phyloP scores from a whole-genome alignment of 805 yeast species.

The Cyberlindnera bimundalis region DNA sequence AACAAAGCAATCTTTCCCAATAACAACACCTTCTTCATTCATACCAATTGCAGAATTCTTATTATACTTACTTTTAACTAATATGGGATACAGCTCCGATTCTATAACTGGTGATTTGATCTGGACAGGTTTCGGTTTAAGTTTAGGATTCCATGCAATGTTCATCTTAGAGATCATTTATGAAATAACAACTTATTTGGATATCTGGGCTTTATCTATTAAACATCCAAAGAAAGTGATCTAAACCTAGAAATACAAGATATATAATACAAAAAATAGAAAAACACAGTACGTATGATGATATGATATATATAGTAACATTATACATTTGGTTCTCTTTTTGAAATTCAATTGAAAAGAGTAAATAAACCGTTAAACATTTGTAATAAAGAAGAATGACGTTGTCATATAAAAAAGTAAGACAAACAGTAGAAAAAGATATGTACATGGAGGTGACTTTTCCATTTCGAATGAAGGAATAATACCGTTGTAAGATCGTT shows the following conservation, averaged over 20 bases:
- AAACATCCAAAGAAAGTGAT: constrained; percentile 68
- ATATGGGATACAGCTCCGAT: constrained; percentile 33
- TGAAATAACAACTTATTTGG: constrained; percentile 76
- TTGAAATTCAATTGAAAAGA: no score
- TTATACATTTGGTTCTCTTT: no score
- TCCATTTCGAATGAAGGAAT: not conserved
- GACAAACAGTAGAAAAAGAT: not conserved
- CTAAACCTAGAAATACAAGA: not conserved
- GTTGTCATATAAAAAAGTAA: no score
- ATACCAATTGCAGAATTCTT: constrained; percentile 54
- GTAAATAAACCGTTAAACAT: not conserved
- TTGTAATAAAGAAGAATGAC: not conserved
- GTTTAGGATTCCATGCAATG: constrained; percentile 64
- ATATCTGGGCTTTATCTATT: constrained; percentile 80
- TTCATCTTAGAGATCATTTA: constrained; percentile 76
- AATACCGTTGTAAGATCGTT: no score
- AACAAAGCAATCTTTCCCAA: constrained; percentile 76
- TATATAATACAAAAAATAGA: not conserved
- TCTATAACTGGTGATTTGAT: constrained; percentile 48
- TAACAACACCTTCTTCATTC: constrained; percentile 63
- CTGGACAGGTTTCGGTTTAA: constrained; percentile 65
- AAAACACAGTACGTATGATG: no score
- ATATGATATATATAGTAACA: no score
- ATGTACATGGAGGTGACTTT: not conserved
- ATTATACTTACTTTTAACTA: constrained; percentile 23